phyloP scores from a whole-genome alignment of 192 early-diverging fungal species.

The Linnemannia elongata region DNA sequence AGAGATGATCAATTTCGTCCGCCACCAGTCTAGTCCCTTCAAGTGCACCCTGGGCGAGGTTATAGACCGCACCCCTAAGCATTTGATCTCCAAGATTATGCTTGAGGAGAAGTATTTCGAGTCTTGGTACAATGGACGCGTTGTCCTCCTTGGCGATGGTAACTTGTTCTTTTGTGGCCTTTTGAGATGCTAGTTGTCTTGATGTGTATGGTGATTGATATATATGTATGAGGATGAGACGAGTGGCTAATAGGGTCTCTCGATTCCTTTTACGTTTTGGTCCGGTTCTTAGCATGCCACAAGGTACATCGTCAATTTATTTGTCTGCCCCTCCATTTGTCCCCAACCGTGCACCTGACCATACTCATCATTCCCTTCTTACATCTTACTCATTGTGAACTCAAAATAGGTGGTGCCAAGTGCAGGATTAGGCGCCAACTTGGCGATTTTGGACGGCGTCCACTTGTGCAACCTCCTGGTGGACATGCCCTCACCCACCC shows the following conservation, averaged over 20 bases:
- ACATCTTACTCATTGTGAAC: neutral
- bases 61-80: slow-evolving; percentile 25
- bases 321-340: too few relatives aligned
- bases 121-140: slow-evolving; percentile 24
- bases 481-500: slow-evolving; percentile 3
- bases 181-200: neutral
- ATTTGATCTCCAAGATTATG: slow-evolving; percentile 25
- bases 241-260: neutral
- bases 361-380: too few relatives aligned
- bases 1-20: slow-evolving; percentile 42
- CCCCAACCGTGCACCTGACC: too few relatives aligned
- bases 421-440: slow-evolving; percentile 28
- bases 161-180: neutral
- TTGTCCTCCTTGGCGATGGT: slow-evolving; percentile 29
- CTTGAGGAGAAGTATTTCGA: slow-evolving; percentile 30
- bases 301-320: neutral
- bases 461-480: slow-evolving; percentile 31
- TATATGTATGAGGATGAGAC: neutral
- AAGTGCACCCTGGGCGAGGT: slow-evolving; percentile 29
- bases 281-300: slow-evolving; percentile 15
- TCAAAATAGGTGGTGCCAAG: slow-evolving; percentile 25
- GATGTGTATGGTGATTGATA: too few relatives aligned
- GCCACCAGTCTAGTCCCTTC: slow-evolving; percentile 42
- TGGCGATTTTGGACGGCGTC: slow-evolving; percentile 31
- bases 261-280: too few relatives aligned